Conservation (phyloP, 805 yeast genomes). For the Komagataella phaffii region DNA sequence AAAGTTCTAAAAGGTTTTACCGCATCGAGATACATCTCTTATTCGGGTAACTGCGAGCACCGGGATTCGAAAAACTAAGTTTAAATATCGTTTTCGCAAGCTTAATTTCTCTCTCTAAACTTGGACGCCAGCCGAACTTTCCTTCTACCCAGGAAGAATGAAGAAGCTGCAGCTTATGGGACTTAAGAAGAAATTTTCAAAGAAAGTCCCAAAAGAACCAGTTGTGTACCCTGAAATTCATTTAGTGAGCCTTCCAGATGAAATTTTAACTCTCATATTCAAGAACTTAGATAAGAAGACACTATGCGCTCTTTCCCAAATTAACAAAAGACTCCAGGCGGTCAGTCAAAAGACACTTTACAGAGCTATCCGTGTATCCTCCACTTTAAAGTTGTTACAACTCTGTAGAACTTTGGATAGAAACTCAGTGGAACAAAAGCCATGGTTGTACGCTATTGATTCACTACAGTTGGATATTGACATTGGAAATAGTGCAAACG, state of each 20-base stretch:
- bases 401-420: conserved; percentile 9
- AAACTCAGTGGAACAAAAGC: conserved; percentile 9
- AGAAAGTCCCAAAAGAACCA: conserved; percentile 2
- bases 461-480: not conserved
- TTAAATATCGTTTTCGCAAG: not conserved
- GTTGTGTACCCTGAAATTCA: not conserved
- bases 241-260: conserved; percentile 12
- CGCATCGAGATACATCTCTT: not conserved
- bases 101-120: not conserved
- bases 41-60: not conserved
- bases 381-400: conserved; percentile 12
- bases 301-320: conserved; percentile 10
- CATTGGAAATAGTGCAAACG: not conserved
- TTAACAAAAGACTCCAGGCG: conserved; percentile 10
- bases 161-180: conserved; percentile 29
- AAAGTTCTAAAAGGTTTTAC: not conserved
- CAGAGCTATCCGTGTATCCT: conserved; percentile 11
- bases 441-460: conserved; percentile 6
- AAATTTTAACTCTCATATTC: conserved; percentile 12
- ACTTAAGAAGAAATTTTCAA: conserved; percentile 13
- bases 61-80: not conserved
- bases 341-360: conserved; percentile 14
- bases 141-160: conserved; percentile 11
- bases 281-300: conserved; percentile 11
- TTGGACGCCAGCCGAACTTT: not conserved